Percentiles rank a stretch among this genome's conserved stretches.
Conservation (phyloP, 768 basidiomycete species). For the Botryobasidium botryosum region DNA sequence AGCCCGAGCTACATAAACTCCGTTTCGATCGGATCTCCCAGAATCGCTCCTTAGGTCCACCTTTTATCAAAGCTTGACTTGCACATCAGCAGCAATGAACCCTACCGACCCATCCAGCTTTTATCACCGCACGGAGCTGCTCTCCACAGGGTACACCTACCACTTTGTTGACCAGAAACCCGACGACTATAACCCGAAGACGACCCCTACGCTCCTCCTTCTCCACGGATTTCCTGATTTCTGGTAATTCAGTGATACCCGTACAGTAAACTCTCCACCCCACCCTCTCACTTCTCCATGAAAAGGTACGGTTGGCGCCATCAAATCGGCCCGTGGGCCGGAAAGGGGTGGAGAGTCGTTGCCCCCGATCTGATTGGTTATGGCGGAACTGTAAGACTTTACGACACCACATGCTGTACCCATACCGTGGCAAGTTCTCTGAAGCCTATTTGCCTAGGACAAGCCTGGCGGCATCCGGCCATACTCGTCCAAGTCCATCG, state of each 20-base stretch:
- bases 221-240: conserved; percentile 73
- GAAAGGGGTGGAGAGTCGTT: conserved; percentile 42
- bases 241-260: too few species aligned
- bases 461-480: conserved; percentile 37
- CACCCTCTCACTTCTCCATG: too few species aligned
- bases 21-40: too few species aligned
- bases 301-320: conserved; percentile 63
- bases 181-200: conserved; percentile 22
- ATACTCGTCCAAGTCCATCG: conserved; percentile 43
- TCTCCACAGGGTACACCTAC: conserved; percentile 46
- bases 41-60: too few species aligned
- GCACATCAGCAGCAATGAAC: too few species aligned
- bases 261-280: too few species aligned
- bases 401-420: too few species aligned
- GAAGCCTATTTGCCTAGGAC: too few species aligned
- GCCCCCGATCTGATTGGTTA: conserved; percentile 39
- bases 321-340: conserved; percentile 59
- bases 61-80: too few species aligned
- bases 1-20: too few species aligned
- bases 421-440: too few species aligned
- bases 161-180: conserved; percentile 63
- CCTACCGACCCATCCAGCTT: conserved; percentile 26
- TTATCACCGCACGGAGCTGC: conserved; percentile 32
- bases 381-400: conserved; percentile 40
- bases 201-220: conserved; percentile 40